Evolutionary conservation across 805 yeast genomes (phyloP).

Genomic region (Candida pseudofarinosa): DNA sequence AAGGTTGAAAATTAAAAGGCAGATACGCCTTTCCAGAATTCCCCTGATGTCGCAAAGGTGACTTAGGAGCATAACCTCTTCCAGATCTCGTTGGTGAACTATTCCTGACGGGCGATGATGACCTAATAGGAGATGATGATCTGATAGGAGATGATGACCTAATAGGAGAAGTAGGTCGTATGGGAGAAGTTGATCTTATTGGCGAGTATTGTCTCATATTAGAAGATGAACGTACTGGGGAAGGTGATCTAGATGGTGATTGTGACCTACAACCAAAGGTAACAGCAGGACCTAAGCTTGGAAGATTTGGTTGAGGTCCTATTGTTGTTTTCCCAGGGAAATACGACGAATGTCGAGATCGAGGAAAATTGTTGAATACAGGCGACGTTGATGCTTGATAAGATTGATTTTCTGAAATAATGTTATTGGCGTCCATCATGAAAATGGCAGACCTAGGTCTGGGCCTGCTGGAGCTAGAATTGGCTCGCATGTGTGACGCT

Average conservation of each 20-base stretch:
- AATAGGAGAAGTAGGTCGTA: slow-evolving; percentile 7
- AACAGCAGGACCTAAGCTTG: neutral
- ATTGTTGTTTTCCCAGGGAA: neutral
- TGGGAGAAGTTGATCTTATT: slow-evolving; percentile 13
- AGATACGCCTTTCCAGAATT: slow-evolving; percentile 22
- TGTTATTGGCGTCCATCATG: slow-evolving; percentile 22
- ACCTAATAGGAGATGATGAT: slow-evolving; percentile 11
- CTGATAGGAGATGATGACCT: slow-evolving; percentile 5
- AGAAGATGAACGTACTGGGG: slow-evolving; percentile 21
- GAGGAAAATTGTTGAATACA: slow-evolving; percentile 14
- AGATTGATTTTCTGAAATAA: slow-evolving; percentile 27
- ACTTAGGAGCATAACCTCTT: slow-evolving; percentile 26
- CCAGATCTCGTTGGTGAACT: slow-evolving; percentile 23
- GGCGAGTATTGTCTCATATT: slow-evolving; percentile 26
- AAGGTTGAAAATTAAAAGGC: slow-evolving; percentile 68
- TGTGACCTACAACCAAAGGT: neutral
- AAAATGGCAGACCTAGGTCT: slow-evolving; percentile 37
- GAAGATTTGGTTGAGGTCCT: neutral
- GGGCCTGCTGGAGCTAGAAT: slow-evolving; percentile 12
- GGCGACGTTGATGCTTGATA: slow-evolving; percentile 10
- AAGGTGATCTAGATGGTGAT: neutral
- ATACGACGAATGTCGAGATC: slow-evolving; percentile 19
- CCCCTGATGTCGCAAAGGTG: slow-evolving; percentile 16
- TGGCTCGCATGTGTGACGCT: slow-evolving; percentile 7
- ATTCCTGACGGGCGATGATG: slow-evolving; percentile 26